Base-by-base conservation (phyloP, 345 rosid species). In the Gossypium sturtianum region DNA sequence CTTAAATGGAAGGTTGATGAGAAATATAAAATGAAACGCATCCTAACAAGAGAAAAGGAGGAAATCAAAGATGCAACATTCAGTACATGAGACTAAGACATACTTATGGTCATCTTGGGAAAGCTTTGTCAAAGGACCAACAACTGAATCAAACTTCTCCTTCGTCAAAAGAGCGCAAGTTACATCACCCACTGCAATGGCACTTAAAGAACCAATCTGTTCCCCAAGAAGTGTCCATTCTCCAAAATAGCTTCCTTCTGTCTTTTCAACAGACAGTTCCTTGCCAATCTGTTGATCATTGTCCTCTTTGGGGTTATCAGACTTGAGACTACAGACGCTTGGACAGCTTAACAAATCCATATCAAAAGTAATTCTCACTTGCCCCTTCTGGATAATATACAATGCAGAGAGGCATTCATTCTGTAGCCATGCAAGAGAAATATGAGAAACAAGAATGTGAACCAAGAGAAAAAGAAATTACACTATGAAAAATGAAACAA, bases 141-240 rank as follows among this genome's bases (percentile, higher is more conserved):
- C 92, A 27, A 91, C 89, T 54, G 85, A 84, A 75, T 90, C 96
- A 56, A 93, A 89, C 65, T 91, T 91, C 79, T 93, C 98, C 88
- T 91, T 95, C 9, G 91, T 87, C 80, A 95, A 84, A 74, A 95
- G 57, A 70, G 91, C 83, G 83, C 99, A 95, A 7, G 83, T 80
- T 78, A 92, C 94, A 75, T 91, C 88, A 45, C 92, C 97, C 72
- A 89, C 82, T 45, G 99, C 98, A 61, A 91, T 88, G 62, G 89
- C 99, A 75, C 84, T 90, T 74, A 93, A 44, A 23, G 94, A 81
- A 73, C 89, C 88, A 61, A 81, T 74, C 45, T 72, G 65, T 83
- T 95, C 94, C 11, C 96, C 98, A 48, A 95, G 92, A 76, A 95
- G 93, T 64, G 86, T 81, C 99, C 99, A 95, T 83, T 95, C 99